Base-by-base conservation (phyloP, 2,329 filamentous ascomycete genomes). In the Endocalyx cinctus region DNA sequence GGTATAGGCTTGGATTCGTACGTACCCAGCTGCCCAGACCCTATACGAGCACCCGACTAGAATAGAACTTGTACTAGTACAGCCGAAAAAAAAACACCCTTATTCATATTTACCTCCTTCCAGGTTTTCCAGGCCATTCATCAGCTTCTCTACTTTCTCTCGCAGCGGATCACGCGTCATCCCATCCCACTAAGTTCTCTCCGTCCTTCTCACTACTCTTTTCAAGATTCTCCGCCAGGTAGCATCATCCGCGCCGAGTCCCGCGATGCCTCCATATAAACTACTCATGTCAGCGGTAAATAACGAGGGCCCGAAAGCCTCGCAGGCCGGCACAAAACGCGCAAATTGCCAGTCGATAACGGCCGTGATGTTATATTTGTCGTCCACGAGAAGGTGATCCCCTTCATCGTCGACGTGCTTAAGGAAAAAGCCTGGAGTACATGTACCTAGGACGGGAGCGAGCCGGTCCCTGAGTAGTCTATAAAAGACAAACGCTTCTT, bases 341-440 rank as follows among this genome's bases (percentile, higher is more conserved):
- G 58, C 51, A 46, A 49, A 59, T 38, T 62, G 51, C 60, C 59
- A 65, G 41, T 64, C 60, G 19, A 64, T 52, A 28, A 65, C 55
- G 6, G 53, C 60, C 5, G 54, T 62, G 19, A 64, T 58, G 17
- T 57, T 58, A 33, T 49, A 60, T 5, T 58, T 35, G 10, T 59
- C 43, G 33, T 65, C 52, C 12, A 44, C 45, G 6, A 66, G 50
- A 4, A 63, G 47, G 13, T 63, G 59, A 29, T 64, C 60, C 1
- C 56, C 58, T 39, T 63, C 64, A 31, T 64, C 57, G 29, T 66
- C 59, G 13, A 54, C 52, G 42, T 64, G 58, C 29, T 59, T 62
- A 10, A 66, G 38, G 25, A 40, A 38, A 17, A 31, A 34, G 23
- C 28, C 38, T 3, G 15, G 10, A 10, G 26, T 16, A 11, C 29